Conservation (phyloP, 2,329 filamentous ascomycete genomes). For the Paecilomyces formosus region DNA sequence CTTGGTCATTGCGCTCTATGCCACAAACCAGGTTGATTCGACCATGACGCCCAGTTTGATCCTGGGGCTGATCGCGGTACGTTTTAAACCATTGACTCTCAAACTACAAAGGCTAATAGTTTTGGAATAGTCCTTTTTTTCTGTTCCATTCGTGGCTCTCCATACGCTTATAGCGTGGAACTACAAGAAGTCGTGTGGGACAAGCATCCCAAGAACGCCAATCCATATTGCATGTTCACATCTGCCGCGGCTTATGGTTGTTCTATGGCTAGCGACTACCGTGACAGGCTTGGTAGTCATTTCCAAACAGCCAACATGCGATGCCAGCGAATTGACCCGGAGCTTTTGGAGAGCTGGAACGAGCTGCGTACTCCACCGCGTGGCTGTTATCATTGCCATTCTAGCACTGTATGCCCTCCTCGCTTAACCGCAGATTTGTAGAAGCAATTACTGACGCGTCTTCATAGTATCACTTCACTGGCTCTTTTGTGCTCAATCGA, state of each 20-base stretch:
- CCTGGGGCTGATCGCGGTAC: slow-evolving; percentile 27
- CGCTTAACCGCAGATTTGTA: accelerated
- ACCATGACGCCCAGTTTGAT: slow-evolving; percentile 30
- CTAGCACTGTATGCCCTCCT: slow-evolving; percentile 25
- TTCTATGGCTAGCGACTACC: slow-evolving; percentile 30
- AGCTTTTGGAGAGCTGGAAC: slow-evolving; percentile 27
- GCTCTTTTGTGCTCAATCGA: slow-evolving; percentile 30
- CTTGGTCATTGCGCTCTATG: slow-evolving; percentile 27
- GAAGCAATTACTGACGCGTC: not conserved
- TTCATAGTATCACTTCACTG: slow-evolving; percentile 24
- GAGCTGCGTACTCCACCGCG: slow-evolving; percentile 30
- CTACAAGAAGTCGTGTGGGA: slow-evolving; percentile 23
- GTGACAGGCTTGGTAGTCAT: slow-evolving; percentile 29
- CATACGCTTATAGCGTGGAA: slow-evolving; percentile 34
- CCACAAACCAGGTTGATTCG: slow-evolving; percentile 25
- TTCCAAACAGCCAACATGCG: slow-evolving; percentile 27
- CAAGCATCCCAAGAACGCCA: slow-evolving; percentile 21
- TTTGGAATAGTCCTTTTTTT: slow-evolving; percentile 24
- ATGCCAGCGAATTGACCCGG: slow-evolving; percentile 15
- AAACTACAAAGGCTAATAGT: not conserved
- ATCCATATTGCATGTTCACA: slow-evolving; percentile 28
- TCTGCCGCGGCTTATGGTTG: slow-evolving; percentile 25
- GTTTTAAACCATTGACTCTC: not conserved
- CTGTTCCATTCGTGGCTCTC: slow-evolving; percentile 26
- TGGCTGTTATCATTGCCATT: slow-evolving; percentile 24